These are phyloP conservation scores for Aquilaria sinensis DNA, from an alignment of 345 rosid species.

Conservation along the genomic window DNA sequence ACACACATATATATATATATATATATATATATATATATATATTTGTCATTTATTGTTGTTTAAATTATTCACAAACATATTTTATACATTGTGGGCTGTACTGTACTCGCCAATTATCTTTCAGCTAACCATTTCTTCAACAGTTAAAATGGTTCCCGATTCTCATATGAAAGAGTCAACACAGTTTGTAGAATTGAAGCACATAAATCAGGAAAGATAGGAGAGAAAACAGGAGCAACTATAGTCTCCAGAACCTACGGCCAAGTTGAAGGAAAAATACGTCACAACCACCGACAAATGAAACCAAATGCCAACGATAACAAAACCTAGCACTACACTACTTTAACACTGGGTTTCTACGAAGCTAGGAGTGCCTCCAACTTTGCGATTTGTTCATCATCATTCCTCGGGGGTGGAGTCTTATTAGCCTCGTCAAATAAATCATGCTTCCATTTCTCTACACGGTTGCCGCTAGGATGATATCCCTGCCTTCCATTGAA, in stretches of 20 bases:
- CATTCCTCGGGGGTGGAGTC: slow-evolving; percentile 64
- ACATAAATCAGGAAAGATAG: no score
- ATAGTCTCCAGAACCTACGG: not conserved
- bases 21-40: no score
- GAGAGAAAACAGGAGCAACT: not conserved
- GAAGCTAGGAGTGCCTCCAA: slow-evolving; percentile 84
- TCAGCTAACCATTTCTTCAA: no score
- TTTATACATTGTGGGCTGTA: no score
- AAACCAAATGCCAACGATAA: not conserved
- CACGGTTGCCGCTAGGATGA: slow-evolving; percentile 30
- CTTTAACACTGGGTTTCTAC: slow-evolving; percentile 11
- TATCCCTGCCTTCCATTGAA: slow-evolving; percentile 42
- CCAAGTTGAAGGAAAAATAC: not conserved
- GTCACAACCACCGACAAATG: not conserved
- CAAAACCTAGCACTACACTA: not conserved
- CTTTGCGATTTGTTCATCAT: slow-evolving; percentile 89
- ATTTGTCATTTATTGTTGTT: no score
- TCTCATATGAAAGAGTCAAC: no score
- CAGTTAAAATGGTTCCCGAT: no score
- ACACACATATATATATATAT: no score
- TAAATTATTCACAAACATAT: no score
- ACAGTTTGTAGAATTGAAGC: no score
- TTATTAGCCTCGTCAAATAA: slow-evolving; percentile 69
- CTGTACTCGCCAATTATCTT: no score
- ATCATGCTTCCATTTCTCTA: slow-evolving; percentile 95